These are phyloP conservation scores for Fraxinus dipetala DNA, from an alignment of 305 asterid genomes.

Conservation along the genomic window DNA sequence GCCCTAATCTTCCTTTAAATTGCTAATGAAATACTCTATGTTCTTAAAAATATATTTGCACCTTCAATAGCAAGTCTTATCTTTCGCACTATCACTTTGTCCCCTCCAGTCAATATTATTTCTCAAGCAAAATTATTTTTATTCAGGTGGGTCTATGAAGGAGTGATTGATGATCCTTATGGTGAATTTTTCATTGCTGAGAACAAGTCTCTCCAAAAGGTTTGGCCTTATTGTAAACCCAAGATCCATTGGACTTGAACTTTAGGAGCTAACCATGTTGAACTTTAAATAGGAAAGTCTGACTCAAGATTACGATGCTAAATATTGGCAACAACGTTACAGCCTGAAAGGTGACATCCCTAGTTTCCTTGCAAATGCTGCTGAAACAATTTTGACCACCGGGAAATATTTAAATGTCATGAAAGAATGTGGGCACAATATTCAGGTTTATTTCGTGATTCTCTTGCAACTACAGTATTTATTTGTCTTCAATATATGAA, in stretches of 20 bases:
- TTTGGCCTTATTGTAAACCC: conserved; percentile 26
- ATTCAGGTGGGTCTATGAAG: conserved; percentile 96
- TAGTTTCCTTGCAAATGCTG: conserved; percentile 88
- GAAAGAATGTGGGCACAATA: conserved; percentile 94
- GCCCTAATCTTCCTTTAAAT: neutral
- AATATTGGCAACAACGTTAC: conserved; percentile 97
- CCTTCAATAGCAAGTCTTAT: conserved; percentile 14
- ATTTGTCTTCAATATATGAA: conserved; percentile 25
- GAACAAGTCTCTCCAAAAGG: conserved; percentile 95
- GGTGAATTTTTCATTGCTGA: conserved; percentile 96
- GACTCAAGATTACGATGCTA: conserved; percentile 87
- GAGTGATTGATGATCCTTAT: conserved; percentile 92
- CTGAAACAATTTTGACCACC: conserved; percentile 88
- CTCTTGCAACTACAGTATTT: conserved; percentile 19
- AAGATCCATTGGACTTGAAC: conserved; percentile 18
- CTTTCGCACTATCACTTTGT: conserved; percentile 11
- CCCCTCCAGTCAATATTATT: conserved; percentile 12
- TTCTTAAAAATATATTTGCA: neutral
- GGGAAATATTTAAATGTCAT: conserved; percentile 96
- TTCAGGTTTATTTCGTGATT: conserved; percentile 58
- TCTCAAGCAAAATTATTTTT: conserved; percentile 24
- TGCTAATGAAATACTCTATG: neutral
- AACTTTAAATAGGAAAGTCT: conserved; percentile 79
- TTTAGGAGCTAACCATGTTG: conserved; percentile 32
- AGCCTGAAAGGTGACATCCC: conserved; percentile 97